These are phyloP conservation scores for Globisporangium abappressorium DNA, from an alignment of 352 stramenopile genomes.

Conservation along the genomic window DNA sequence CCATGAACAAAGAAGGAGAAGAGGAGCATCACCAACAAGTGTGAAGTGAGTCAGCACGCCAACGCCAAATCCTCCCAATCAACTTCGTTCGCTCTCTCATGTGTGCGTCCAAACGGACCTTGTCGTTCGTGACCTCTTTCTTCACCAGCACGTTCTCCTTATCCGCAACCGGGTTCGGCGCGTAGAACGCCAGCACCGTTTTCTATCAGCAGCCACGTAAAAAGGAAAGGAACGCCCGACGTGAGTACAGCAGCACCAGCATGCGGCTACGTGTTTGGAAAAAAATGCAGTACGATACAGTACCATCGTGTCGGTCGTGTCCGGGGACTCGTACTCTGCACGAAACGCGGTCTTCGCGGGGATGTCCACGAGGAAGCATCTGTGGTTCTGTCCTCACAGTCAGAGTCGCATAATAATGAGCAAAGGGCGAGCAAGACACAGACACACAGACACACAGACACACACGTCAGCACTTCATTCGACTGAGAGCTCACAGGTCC, in stretches of 20 bases:
- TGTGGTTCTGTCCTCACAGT: slow-evolving; percentile 37
- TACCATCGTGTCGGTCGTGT: slow-evolving; percentile 75
- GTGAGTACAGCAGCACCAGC: too few relatives aligned
- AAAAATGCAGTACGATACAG: not conserved
- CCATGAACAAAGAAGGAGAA: not conserved
- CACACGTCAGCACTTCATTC: not conserved
- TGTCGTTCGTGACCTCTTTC: slow-evolving; percentile 50
- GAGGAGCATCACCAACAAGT: not conserved
- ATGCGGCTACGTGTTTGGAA: too few relatives aligned
- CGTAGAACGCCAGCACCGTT: slow-evolving; percentile 61
- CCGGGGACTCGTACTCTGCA: slow-evolving; percentile 83
- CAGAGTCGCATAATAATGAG: not conserved
- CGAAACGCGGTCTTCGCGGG: slow-evolving; percentile 70
- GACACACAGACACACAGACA: too few relatives aligned
- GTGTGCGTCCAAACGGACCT: slow-evolving; percentile 26
- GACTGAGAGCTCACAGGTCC: not conserved
- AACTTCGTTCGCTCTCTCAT: not conserved
- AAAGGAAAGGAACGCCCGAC: too few relatives aligned
- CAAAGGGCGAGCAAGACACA: not conserved
- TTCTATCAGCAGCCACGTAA: slow-evolving; percentile 28
- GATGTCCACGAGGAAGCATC: slow-evolving; percentile 82
- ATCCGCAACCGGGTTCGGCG: slow-evolving; percentile 34
- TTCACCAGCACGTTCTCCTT: slow-evolving; percentile 52
- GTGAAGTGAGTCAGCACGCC: not conserved
- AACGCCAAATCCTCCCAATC: too few relatives aligned